A percentile compares a stretch with the other conserved stretches of the same genome.
Conservation (phyloP, 2,329 filamentous ascomycete genomes). For the Chaetomium globosum region DNA sequence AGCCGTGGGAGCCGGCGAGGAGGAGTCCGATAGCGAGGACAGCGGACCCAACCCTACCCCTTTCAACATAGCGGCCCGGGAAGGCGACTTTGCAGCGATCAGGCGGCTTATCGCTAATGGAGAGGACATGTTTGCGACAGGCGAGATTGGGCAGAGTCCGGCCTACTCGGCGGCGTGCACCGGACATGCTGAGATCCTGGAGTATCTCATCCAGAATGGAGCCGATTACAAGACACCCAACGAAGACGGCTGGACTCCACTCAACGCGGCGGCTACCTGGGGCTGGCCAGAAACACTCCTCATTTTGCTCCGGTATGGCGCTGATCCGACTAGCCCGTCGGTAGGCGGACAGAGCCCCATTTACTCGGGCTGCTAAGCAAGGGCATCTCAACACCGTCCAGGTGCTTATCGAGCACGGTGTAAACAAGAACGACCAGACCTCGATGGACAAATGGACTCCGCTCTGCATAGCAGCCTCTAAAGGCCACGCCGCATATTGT, state of each 20-base stretch:
- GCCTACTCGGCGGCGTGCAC: slow-evolving; percentile 1
- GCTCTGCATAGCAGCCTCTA: background rate
- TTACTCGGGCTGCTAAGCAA: background rate
- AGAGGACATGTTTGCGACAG: background rate
- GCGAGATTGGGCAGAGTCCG: slow-evolving; percentile 4
- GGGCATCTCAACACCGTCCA: slow-evolving; percentile 6
- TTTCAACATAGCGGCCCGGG: background rate
- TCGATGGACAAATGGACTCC: background rate
- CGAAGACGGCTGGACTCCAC: slow-evolving; percentile 1
- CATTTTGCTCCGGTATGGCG: background rate
- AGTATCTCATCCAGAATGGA: slow-evolving; percentile 11
- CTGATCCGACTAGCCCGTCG: background rate
- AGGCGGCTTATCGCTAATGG: slow-evolving; percentile 4
- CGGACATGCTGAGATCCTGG: slow-evolving; percentile 7
- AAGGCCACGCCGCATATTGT: background rate
- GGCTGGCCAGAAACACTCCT: background rate
- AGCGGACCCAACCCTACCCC: background rate
- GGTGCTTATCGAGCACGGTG: slow-evolving; percentile 1
- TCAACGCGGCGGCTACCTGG: background rate
- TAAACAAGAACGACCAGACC: background rate
- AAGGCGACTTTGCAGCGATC: background rate
- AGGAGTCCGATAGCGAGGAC: background rate
- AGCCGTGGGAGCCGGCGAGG: background rate
- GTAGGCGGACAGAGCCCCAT: slow-evolving; percentile 5
- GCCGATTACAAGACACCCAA: slow-evolving; percentile 3